Evolutionary conservation across 768 basidiomycete species (phyloP).

Genomic region (Lentinula aciculospora): DNA sequence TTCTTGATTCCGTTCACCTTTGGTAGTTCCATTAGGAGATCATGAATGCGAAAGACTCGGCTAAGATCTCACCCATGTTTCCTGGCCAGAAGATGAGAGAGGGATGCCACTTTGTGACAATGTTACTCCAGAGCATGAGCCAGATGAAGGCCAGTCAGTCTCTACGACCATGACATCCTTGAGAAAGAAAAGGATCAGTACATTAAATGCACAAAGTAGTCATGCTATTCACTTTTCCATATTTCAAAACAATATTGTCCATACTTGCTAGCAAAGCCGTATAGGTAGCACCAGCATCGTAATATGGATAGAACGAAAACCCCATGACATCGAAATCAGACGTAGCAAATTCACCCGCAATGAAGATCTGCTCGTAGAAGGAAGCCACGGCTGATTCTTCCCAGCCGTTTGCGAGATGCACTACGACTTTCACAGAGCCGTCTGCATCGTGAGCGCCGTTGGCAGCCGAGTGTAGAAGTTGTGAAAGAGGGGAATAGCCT

Average conservation of each 20-base stretch:
- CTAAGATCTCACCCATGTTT: conserved; percentile 33
- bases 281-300: conserved; percentile 52
- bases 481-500: conserved; percentile 47
- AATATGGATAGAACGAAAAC: conserved; percentile 65
- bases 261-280: conserved; percentile 43
- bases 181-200: background rate
- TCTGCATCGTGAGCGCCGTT: conserved; percentile 43
- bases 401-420: conserved; percentile 66
- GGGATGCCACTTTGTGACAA: conserved; percentile 26
- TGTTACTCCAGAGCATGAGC: conserved; percentile 33
- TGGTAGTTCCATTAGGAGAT: background rate
- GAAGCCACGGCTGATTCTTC: conserved; percentile 34
- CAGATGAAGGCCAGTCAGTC: conserved; percentile 52
- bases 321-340: conserved; percentile 53
- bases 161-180: conserved; percentile 56
- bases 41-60: background rate
- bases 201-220: background rate
- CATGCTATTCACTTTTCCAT: conserved; percentile 34
- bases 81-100: conserved; percentile 45
- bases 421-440: conserved; percentile 41
- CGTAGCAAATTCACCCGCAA: conserved; percentile 41
- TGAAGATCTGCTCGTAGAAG: conserved; percentile 49
- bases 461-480: conserved; percentile 55
- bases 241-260: conserved; percentile 41
- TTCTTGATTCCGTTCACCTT: conserved; percentile 34